These are phyloP conservation scores for Suillus hirtellus DNA, from an alignment of 768 basidiomycete species.

Conservation along the genomic window DNA sequence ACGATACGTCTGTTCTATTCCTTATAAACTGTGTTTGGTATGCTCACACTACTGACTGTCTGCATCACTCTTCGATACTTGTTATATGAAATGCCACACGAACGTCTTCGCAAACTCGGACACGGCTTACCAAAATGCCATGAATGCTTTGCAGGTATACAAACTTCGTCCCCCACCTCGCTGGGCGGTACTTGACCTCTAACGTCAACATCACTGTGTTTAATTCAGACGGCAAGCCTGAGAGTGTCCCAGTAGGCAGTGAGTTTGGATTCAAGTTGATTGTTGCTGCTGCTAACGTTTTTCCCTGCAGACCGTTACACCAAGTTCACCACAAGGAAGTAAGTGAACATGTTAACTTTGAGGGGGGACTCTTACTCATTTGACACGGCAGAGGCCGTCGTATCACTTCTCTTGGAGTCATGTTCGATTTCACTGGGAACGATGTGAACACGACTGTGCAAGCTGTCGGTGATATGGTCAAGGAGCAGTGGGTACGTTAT, in stretches of 20 bases:
- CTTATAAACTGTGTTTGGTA: not conserved
- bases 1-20: not conserved
- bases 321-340: slow-evolving; percentile 79
- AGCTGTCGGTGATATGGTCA: slow-evolving; percentile 69
- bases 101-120: not conserved
- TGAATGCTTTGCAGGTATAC: slow-evolving; percentile 42
- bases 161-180: slow-evolving; percentile 65
- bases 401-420: slow-evolving; percentile 78
- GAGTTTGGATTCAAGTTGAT: slow-evolving; percentile 14
- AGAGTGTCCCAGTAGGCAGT: slow-evolving; percentile 49
- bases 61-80: not conserved
- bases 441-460: slow-evolving; percentile 75
- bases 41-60: not conserved
- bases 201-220: slow-evolving; percentile 83
- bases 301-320: slow-evolving; percentile 52
- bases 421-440: slow-evolving; percentile 77
- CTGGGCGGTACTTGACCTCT: slow-evolving; percentile 77
- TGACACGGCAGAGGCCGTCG: slow-evolving; percentile 50
- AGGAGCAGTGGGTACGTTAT: slow-evolving; percentile 67
- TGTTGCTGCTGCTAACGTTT: slow-evolving; percentile 27
- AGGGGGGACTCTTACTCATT: not conserved
- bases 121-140: not conserved
- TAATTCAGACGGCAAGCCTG: slow-evolving; percentile 36
- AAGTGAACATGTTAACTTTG: slow-evolving; percentile 18
- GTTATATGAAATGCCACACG: not conserved